Evolutionary conservation across 768 basidiomycete species (phyloP).

Genomic region (Phallus indusiatus): DNA sequence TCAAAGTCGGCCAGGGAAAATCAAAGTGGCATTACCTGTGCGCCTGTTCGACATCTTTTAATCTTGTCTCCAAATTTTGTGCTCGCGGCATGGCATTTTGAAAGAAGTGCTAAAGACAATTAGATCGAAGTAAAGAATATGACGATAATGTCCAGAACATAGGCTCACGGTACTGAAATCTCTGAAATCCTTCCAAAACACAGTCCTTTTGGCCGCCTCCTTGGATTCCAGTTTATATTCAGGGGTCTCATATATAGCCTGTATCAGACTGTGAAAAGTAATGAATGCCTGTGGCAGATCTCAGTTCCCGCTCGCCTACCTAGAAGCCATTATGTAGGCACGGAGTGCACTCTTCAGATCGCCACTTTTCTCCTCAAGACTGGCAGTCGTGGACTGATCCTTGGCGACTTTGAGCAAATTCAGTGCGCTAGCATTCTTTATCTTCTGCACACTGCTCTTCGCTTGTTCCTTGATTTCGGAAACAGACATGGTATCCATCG

Average conservation of each 20-base stretch:
- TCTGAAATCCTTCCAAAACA: constrained; percentile 51
- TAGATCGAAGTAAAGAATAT: background rate
- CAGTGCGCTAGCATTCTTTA: constrained; percentile 49
- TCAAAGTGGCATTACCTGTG: constrained; percentile 12
- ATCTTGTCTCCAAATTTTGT: constrained; percentile 34
- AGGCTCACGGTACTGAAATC: constrained; percentile 55
- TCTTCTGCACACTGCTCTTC: constrained; percentile 39
- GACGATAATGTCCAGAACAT: constrained; percentile 7
- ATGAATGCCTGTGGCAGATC: background rate
- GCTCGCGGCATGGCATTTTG: constrained; percentile 30
- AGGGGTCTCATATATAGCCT: constrained; percentile 47
- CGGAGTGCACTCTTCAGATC: constrained; percentile 54
- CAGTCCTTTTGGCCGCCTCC: constrained; percentile 39
- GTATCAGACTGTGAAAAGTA: constrained; percentile 11
- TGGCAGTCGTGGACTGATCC: constrained; percentile 44
- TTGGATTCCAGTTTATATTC: constrained; percentile 44
- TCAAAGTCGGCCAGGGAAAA: constrained; percentile 4
- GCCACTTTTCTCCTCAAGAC: constrained; percentile 41
- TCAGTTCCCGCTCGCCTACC: constrained; percentile 26
- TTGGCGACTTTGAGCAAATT: constrained; percentile 56
- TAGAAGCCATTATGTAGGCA: constrained; percentile 52
- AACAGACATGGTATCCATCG: constrained; percentile 26
- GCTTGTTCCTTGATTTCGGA: constrained; percentile 41
- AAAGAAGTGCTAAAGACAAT: constrained; percentile 27
- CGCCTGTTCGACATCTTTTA: constrained; percentile 35